These are phyloP conservation scores for Cordyceps fumosorosea DNA, from an alignment of 2,329 filamentous ascomycete genomes.

Conservation along the genomic window DNA sequence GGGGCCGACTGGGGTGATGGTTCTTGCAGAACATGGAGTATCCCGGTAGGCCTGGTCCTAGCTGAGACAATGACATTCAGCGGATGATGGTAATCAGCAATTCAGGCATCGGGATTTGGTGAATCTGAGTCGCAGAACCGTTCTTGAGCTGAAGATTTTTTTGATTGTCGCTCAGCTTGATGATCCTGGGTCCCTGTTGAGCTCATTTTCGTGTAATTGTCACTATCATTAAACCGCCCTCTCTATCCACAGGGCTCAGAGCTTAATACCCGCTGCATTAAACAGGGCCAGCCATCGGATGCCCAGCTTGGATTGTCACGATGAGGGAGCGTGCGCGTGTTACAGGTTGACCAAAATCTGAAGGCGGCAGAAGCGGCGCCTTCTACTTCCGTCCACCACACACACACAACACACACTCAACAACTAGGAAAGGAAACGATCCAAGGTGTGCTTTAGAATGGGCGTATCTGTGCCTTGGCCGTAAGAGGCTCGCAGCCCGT, in stretches of 20 bases:
- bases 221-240: too few relatives aligned
- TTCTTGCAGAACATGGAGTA: background rate
- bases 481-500: too few relatives aligned
- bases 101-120: background rate
- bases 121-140: background rate
- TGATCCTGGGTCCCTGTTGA: too few relatives aligned
- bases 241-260: too few relatives aligned
- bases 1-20: background rate
- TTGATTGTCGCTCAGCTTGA: too few relatives aligned
- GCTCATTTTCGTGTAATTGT: too few relatives aligned
- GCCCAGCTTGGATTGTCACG: background rate
- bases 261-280: background rate
- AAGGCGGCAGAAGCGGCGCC: constrained; percentile 6
- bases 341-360: constrained; percentile 9
- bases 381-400: background rate
- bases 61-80: background rate
- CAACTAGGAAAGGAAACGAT: too few relatives aligned
- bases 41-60: background rate
- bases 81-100: background rate
- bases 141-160: too few relatives aligned
- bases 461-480: too few relatives aligned
- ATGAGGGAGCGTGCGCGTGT: constrained; percentile 8
- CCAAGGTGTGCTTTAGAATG: too few relatives aligned
- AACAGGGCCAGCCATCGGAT: background rate
- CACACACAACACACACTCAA: too few relatives aligned